A percentile compares a stretch with the other conserved stretches of the same genome.
Conservation (phyloP, 1,284 basidiomycete species). For the Irpex lacteus region DNA sequence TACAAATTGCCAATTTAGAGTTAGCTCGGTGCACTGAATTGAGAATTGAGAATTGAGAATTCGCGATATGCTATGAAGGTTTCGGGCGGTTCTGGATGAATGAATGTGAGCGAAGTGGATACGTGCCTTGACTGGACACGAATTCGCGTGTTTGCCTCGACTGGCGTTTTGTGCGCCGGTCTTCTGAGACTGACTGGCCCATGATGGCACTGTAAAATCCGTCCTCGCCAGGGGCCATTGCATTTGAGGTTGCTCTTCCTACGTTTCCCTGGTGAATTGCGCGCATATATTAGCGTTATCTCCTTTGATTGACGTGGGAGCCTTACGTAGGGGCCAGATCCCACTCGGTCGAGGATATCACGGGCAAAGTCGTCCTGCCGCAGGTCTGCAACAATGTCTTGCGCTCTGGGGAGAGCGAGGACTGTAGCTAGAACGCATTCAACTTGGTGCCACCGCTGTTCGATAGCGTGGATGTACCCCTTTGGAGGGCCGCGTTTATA, state of each 20-base stretch:
- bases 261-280: constrained; percentile 52
- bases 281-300: not conserved
- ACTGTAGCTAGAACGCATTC: constrained; percentile 81
- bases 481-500: constrained; percentile 87
- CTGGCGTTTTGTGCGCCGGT: constrained; percentile 65
- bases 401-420: constrained; percentile 69
- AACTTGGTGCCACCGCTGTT: constrained; percentile 86
- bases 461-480: constrained; percentile 88
- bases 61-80: too few relatives aligned
- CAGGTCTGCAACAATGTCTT: constrained; percentile 65
- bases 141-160: constrained; percentile 74
- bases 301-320: too few relatives aligned
- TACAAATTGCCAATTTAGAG: constrained; percentile 22
- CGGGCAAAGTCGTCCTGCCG: constrained; percentile 67
- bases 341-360: constrained; percentile 70
- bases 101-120: not conserved
- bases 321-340: constrained; percentile 72
- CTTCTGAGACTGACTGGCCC: constrained; percentile 52
- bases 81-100: not conserved
- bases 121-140: constrained; percentile 64
- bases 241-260: constrained; percentile 41
- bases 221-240: constrained; percentile 50
- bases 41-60: not conserved
- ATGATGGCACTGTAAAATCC: constrained; percentile 73
- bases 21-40: not conserved